These are phyloP conservation scores for Pyrus bretschneideri DNA, from an alignment of 306 rosid species.

Conservation along the genomic window DNA sequence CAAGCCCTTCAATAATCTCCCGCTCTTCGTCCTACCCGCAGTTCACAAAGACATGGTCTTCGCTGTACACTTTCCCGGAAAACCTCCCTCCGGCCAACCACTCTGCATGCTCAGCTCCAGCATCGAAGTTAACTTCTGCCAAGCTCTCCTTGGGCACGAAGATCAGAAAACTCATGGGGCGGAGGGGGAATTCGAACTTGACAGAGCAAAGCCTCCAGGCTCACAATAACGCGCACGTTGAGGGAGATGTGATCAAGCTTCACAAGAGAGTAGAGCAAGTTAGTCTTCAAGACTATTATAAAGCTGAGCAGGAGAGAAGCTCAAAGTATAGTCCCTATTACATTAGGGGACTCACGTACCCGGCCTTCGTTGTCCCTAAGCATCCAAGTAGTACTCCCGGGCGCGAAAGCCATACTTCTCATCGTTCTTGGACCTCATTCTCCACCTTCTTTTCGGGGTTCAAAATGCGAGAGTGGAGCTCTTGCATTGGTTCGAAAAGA, in stretches of 20 bases:
- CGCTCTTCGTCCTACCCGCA: background rate
- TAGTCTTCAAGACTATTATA: background rate
- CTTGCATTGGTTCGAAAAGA: constrained; percentile 1
- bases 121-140: background rate
- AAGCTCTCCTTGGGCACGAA: background rate
- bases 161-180: background rate
- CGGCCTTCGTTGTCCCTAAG: background rate
- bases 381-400: background rate
- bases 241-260: background rate
- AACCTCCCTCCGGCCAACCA: background rate
- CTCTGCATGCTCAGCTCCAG: background rate
- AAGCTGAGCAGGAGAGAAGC: background rate
- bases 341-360: constrained; percentile 9
- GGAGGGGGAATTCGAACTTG: background rate
- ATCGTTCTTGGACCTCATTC: constrained; percentile 4
- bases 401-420: background rate
- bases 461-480: constrained; percentile 12
- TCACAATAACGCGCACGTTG: background rate
- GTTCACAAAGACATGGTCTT: background rate
- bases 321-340: constrained; percentile 11
- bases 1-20: constrained; percentile 1
- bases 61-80: background rate
- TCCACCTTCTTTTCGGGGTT: constrained; percentile 5
- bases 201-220: background rate
- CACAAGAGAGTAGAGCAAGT: background rate